Evolutionary conservation across 495 filamentous ascomycete genomes (phyloP).

Genomic region (Neurospora africana): DNA sequence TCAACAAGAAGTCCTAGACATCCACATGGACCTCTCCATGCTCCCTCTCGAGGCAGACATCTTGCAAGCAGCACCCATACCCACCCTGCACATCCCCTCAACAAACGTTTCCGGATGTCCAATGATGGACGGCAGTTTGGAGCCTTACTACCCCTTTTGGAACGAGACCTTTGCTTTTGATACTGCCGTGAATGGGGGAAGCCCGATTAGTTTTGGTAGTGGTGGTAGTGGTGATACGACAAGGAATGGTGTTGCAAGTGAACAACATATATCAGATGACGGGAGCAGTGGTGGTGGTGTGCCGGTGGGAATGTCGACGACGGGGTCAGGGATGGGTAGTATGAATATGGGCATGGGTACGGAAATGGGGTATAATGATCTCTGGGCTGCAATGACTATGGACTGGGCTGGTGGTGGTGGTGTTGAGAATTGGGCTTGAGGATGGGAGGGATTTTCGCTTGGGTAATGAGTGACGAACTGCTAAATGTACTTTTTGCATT

Average conservation of each 20-base stretch:
- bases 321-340: slow-evolving; percentile 19
- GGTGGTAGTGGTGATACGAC: background rate
- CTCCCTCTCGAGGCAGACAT: background rate
- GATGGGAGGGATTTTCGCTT: background rate
- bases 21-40: background rate
- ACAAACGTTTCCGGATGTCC: slow-evolving; percentile 22
- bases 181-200: background rate
- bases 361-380: slow-evolving; percentile 4
- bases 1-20: background rate
- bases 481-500: background rate
- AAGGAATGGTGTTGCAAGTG: background rate
- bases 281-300: slow-evolving; percentile 9
- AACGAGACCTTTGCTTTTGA: slow-evolving; percentile 19
- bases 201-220: background rate
- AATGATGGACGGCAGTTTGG: slow-evolving; percentile 37
- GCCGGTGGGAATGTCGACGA: slow-evolving; percentile 29
- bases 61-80: background rate
- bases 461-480: background rate
- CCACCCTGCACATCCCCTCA: slow-evolving; percentile 2
- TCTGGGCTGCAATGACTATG: slow-evolving; percentile 17
- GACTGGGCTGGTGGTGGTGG: slow-evolving; percentile 4
- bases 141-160: slow-evolving; percentile 31
- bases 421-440: background rate
- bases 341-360: background rate
- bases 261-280: background rate